These are phyloP conservation scores for Diplogelasinospora grovesii DNA, from an alignment of 495 filamentous ascomycete species.

Conservation along the genomic window DNA sequence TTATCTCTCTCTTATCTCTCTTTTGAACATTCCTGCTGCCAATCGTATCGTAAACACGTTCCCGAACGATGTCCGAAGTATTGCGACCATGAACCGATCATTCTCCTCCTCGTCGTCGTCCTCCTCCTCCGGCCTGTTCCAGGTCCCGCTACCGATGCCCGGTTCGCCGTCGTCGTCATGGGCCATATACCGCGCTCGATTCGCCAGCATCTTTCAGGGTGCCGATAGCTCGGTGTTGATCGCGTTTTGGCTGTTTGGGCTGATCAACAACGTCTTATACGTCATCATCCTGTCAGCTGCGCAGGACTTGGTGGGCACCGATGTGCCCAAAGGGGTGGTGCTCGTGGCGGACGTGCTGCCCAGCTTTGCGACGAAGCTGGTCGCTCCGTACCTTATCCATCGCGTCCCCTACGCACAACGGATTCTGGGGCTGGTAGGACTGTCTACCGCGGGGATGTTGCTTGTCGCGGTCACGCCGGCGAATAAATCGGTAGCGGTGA, in stretches of 20 bases:
- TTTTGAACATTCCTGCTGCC: too few species aligned
- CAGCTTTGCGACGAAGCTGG: slow-evolving; percentile 78
- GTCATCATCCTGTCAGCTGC: slow-evolving; percentile 95
- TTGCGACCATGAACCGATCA: too few species aligned
- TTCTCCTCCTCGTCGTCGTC: neutral
- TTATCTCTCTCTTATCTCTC: too few species aligned
- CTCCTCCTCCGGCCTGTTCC: neutral
- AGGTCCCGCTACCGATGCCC: slow-evolving; percentile 53
- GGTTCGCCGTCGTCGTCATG: slow-evolving; percentile 70
- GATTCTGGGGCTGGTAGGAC: slow-evolving; percentile 60
- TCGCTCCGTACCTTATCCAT: slow-evolving; percentile 91
- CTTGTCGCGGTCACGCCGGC: slow-evolving; percentile 71
- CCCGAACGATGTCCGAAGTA: too few species aligned
- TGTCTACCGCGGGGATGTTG: slow-evolving; percentile 80
- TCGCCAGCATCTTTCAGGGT: slow-evolving; percentile 56
- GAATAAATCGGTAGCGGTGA: slow-evolving; percentile 56
- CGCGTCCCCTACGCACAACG: slow-evolving; percentile 70
- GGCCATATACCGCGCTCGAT: slow-evolving; percentile 57
- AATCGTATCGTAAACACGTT: neutral
- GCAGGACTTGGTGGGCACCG: slow-evolving; percentile 79
- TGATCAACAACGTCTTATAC: slow-evolving; percentile 97
- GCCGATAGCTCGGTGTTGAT: slow-evolving; percentile 66
- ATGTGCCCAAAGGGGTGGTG: slow-evolving; percentile 83
- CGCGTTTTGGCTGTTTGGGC: slow-evolving; percentile 90
- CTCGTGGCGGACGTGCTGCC: slow-evolving; percentile 90